Base-by-base conservation (phyloP, 1,284 basidiomycete genomes). In the Peniophora sp. region DNA sequence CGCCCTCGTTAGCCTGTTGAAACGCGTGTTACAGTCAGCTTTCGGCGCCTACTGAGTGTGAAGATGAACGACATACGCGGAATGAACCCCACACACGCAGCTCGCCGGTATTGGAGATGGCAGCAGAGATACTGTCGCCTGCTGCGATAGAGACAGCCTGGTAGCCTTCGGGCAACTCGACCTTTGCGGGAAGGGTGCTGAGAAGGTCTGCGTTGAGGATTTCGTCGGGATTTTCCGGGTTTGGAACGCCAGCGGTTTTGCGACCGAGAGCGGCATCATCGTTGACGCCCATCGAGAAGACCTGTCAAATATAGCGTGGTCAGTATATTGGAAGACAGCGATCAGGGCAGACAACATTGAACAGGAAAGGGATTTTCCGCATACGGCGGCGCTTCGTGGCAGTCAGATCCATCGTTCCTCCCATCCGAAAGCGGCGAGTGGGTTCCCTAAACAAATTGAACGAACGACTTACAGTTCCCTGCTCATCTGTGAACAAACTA, bases 181-280 rank as follows among this genome's bases (percentile, higher is more conserved):
- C 77, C 59, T 88, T 78, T 27, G 94, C 66, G 6, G 92, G 93
- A 49, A 79, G 69, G 45, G 84, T 78, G 45, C 92, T 91, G 54
- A 92, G 76, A 50, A 86, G 82, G 57, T 95, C 92, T n/a, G 82
- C 69, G 55, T 86, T 83, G 51, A 89, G 66, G 53, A 75, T 75
- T 45, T 74, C 63, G 10, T 69, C 77, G 6, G 80, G 76, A 48
- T 83, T 77, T 22, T 79, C 70, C 45, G 83, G 81, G 62, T 92
- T 81, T 9, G 83, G 78, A 36, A 89, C 75, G 51, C 86, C 78
- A 49, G 76, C 71, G 1, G 91, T 94, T 53, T 80, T 66, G 52
- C 92, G 81, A n/a, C 95, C 94, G 23, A 97, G 78, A 38, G 91
- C 89, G 49, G 90, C 93, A 60, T 92, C 88, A 64, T 97, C 94